phyloP scores from a whole-genome alignment of 768 basidiomycete species.

The Austroboletus eburneus region DNA sequence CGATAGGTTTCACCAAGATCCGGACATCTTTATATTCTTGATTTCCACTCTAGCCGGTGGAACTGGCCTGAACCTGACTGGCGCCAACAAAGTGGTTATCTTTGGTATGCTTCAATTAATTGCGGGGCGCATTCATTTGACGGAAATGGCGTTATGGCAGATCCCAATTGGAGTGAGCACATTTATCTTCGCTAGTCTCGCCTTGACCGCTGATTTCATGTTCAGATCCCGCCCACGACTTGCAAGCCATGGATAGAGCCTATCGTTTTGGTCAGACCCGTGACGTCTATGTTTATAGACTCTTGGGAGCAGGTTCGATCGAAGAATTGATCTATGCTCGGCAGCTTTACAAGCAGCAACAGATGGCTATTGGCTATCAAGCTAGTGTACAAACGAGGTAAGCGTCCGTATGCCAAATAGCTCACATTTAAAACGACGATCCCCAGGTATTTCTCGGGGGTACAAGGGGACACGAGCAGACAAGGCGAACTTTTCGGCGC shows the following conservation, averaged over 20 bases:
- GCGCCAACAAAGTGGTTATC: conserved; percentile 92
- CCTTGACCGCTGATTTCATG: background rate
- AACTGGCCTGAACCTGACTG: conserved; percentile 84
- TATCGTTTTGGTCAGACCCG: conserved; percentile 85
- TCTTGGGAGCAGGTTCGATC: conserved; percentile 82
- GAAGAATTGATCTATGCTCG: conserved; percentile 87
- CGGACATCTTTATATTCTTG: conserved; percentile 72
- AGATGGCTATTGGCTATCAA: conserved; percentile 87
- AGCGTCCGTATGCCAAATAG: background rate
- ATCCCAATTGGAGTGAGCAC: conserved; percentile 93
- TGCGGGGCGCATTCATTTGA: conserved; percentile 1
- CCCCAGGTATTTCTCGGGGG: conserved; percentile 73
- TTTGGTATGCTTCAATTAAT: conserved; percentile 51
- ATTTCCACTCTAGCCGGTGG: conserved; percentile 92
- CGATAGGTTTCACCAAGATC: conserved; percentile 75
- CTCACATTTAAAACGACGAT: background rate
- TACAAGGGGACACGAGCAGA: conserved; percentile 70
- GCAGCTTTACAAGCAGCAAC: conserved; percentile 91
- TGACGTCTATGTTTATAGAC: conserved; percentile 78
- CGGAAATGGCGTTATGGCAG: conserved; percentile 33
- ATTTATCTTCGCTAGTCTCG: background rate
- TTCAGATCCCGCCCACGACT: conserved; percentile 88
- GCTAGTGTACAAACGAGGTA: conserved; percentile 80
- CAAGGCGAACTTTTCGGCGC: conserved; percentile 84
- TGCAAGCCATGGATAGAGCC: conserved; percentile 88